Evolutionary conservation across 2,329 filamentous ascomycete genomes (phyloP).

Genomic region (Sporothrix variecibatus): DNA sequence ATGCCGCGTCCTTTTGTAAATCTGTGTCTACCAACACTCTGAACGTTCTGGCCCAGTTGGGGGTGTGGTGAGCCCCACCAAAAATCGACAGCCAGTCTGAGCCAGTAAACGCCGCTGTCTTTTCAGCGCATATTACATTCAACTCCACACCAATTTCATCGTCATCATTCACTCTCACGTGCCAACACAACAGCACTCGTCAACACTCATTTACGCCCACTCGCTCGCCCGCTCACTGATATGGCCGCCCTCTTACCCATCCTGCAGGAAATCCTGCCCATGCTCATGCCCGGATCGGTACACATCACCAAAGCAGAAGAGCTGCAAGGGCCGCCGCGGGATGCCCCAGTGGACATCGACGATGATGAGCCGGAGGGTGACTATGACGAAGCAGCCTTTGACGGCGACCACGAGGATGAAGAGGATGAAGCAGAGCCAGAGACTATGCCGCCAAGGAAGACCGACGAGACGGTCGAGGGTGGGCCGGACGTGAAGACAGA

Average conservation of each 20-base stretch:
- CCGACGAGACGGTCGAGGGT: neutral
- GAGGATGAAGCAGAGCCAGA: neutral
- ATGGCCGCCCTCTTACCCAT: conserved; percentile 59
- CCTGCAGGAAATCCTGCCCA: conserved; percentile 59
- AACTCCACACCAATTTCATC: neutral
- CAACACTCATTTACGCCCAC: neutral
- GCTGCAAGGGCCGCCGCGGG: conserved; percentile 2
- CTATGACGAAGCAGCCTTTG: conserved; percentile 38
- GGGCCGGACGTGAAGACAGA: too few species aligned
- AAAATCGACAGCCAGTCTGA: neutral
- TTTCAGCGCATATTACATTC: neutral
- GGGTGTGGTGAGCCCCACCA: neutral
- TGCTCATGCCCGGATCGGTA: conserved; percentile 61
- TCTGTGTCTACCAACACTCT: neutral
- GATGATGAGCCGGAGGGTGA: conserved; percentile 30
- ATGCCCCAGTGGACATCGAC: neutral
- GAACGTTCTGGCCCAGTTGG: neutral
- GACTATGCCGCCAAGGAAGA: neutral
- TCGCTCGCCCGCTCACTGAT: neutral
- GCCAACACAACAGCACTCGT: neutral
- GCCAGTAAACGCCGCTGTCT: neutral
- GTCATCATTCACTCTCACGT: neutral
- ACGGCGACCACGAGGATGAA: neutral
- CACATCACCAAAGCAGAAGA: conserved; percentile 54
- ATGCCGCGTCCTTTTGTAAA: neutral